Evolutionary conservation across 176 grass and related monocot genomes (phyloP).

Genomic region (Microstegium vimineum): DNA sequence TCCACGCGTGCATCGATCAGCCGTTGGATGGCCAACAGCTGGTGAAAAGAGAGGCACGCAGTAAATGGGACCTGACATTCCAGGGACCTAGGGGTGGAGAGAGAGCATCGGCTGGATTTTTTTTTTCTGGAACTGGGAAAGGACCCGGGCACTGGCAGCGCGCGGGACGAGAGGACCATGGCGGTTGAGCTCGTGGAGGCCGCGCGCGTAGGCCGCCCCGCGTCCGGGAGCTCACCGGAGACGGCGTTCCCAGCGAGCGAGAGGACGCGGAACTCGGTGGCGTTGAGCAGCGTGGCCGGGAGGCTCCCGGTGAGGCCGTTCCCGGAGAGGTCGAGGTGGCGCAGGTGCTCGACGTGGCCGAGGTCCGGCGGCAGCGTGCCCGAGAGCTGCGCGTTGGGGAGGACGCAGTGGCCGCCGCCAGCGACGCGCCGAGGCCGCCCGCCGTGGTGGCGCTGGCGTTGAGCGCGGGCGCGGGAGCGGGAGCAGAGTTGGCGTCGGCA

Average conservation of each 20-base stretch:
- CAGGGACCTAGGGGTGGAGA: no score
- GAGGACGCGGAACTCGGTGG: conserved; percentile 64
- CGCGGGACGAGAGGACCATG: no score
- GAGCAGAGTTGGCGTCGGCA: not conserved
- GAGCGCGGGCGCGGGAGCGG: not conserved
- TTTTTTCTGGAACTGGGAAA: no score
- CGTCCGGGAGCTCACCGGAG: conserved; percentile 51
- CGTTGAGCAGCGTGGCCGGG: conserved; percentile 50
- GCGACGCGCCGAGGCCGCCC: conserved; percentile 2
- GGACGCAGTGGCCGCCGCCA: conserved; percentile 37
- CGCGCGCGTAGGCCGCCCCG: not conserved
- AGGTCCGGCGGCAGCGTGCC: conserved; percentile 53
- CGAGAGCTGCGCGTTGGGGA: conserved; percentile 55
- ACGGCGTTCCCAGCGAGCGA: conserved; percentile 58
- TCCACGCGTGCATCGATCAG: no score
- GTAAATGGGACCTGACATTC: no score
- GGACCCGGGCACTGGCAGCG: no score
- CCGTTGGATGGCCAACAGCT: no score
- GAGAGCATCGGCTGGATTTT: no score
- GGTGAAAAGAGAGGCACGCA: no score
- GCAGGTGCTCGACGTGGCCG: conserved; percentile 69
- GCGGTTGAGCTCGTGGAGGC: conserved; percentile 70
- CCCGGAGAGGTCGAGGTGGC: conserved; percentile 83
- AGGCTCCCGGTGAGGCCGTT: conserved; percentile 57
- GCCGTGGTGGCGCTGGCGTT: not conserved